Base-by-base conservation (phyloP, 352 stramenopile genomes). In the Globisporangium cederbergense region DNA sequence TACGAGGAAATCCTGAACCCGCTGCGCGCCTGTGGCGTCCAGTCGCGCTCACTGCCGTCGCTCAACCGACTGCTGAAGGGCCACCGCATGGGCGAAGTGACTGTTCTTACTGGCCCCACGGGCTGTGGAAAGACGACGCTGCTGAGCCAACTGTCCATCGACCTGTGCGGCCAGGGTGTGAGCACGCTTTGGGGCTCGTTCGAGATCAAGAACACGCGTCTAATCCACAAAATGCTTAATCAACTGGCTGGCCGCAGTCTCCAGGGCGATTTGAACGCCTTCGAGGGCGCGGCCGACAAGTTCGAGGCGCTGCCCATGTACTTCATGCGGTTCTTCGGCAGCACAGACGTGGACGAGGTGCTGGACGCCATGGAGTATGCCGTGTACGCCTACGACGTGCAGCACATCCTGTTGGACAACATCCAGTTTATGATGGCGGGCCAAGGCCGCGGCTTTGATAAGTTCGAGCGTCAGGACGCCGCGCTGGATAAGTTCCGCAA, bases 381-480 rank as follows among this genome's bases (percentile, higher is more conserved):
- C 11, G 96, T 98, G 32, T 99, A 99, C 67, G 96, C 97, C 18
- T 94, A 99, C 74, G 97, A 99, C 74, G 96, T 99, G 51, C 86
- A 99, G 76, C 97, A 99, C 77, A 97, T 99, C 53, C 89, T 99
- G 71, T 74, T 99, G 50, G 98, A 99, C 79, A 99, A 99, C 73
- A 91, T 99, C 68, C 98, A 99, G 80, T 99, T 99, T 68, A 99
- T 99, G 97, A 98, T 99, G 78, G 91, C 85, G 1, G 82, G 83
- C 9, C 88, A 96, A 67, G 88, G 86, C 22, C 81, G 85, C 47
- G 86, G 86, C 3, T 96, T 81, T 47, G 88, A 96, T 74, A 96
- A 96, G 75, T 96, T 96, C 65, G 88, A 96, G 62, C 88, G 86
- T 7, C 88, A 96, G 66, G 97, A 99, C 75, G 74, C 95, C 20